A percentile compares a stretch with the other conserved stretches of the same genome.
Conservation (phyloP, 352 stramenopile genomes). For the Halophytophthora polymorphica region DNA sequence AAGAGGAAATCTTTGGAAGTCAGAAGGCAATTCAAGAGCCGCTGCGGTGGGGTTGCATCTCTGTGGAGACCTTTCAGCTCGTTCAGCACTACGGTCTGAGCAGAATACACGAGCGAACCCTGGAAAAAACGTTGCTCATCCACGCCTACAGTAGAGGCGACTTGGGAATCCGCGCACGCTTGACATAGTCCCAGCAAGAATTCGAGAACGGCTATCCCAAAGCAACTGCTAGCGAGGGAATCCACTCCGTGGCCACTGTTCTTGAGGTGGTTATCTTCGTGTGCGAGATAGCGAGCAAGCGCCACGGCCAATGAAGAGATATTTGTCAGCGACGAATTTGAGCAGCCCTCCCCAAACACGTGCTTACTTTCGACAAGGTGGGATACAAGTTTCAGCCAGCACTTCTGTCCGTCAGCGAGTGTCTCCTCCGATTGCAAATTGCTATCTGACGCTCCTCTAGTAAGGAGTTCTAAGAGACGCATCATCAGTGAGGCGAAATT, state of each 20-base stretch:
- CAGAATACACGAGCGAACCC: slow-evolving; percentile 59
- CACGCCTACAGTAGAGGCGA: slow-evolving; percentile 35
- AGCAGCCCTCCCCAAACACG: slow-evolving; percentile 38
- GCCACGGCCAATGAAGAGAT: slow-evolving; percentile 48
- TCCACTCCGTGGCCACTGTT: neutral
- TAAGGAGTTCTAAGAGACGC: slow-evolving; percentile 54
- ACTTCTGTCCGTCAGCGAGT: slow-evolving; percentile 38
- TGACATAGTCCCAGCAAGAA: slow-evolving; percentile 51
- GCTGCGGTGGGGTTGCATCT: slow-evolving; percentile 11
- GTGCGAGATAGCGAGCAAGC: slow-evolving; percentile 48
- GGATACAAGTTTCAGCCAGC: slow-evolving; percentile 61
- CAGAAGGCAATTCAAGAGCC: slow-evolving; percentile 41
- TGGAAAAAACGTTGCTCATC: slow-evolving; percentile 78
- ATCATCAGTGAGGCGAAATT: slow-evolving; percentile 66
- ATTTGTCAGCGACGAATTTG: slow-evolving; percentile 54
- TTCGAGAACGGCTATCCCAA: slow-evolving; percentile 45
- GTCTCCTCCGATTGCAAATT: neutral
- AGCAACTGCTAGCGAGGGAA: slow-evolving; percentile 23
- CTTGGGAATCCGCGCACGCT: slow-evolving; percentile 30
- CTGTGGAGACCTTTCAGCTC: slow-evolving; percentile 51
- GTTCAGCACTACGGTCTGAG: slow-evolving; percentile 51
- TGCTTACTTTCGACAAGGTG: slow-evolving; percentile 46
- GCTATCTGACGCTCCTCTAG: slow-evolving; percentile 25
- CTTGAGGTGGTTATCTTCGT: slow-evolving; percentile 47
- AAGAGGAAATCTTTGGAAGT: slow-evolving; percentile 53